phyloP scores from a whole-genome alignment of 441 rosid species.

The Syzygium syzygioides region DNA sequence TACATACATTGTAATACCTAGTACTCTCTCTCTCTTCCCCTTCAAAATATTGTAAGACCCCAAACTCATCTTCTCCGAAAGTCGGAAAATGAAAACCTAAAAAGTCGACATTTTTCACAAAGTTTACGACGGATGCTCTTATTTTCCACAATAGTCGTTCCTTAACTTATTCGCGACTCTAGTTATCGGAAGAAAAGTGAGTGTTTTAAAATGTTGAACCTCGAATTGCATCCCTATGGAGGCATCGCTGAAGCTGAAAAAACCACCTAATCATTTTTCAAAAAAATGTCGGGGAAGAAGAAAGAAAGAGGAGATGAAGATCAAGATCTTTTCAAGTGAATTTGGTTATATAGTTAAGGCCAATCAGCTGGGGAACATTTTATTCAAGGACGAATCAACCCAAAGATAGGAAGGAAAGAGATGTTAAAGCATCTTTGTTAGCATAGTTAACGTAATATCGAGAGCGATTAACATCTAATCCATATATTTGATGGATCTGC shows the following conservation, averaged over 20 bases:
- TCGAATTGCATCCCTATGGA: neutral
- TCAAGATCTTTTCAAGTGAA: neutral
- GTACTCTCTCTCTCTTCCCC: neutral
- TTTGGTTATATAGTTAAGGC: neutral
- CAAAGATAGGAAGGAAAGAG: neutral
- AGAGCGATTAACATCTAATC: neutral
- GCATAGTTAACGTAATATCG: neutral
- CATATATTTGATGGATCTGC: neutral
- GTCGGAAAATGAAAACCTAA: neutral
- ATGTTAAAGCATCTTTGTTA: neutral
- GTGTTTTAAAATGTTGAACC: neutral
- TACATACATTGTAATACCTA: neutral
- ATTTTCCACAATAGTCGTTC: neutral
- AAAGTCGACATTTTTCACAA: neutral
- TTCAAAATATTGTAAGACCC: neutral
- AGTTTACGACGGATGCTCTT: neutral
- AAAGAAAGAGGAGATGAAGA: neutral
- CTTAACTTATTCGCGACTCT: neutral
- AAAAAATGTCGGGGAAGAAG: neutral
- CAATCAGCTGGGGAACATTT: neutral
- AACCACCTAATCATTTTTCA: neutral
- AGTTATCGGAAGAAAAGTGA: neutral
- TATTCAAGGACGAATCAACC: neutral
- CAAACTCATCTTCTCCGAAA: rapidly evolving
- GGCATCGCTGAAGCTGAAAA: neutral